phyloP scores from a whole-genome alignment of 306 rosid species.

The Pterocarpus santalinus region DNA sequence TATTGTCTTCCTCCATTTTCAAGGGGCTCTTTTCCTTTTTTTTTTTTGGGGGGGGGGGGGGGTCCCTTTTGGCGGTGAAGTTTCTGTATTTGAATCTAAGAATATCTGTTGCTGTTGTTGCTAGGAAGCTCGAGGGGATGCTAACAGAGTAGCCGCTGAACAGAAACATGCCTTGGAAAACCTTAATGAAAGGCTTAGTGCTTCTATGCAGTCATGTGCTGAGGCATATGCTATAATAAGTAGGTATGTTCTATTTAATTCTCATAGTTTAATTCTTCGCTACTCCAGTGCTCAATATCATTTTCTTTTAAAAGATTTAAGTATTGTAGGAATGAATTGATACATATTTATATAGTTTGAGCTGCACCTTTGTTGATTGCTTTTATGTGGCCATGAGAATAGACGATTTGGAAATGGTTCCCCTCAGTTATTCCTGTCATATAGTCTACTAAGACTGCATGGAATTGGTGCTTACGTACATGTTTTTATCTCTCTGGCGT shows the following conservation, averaged over 20 bases:
- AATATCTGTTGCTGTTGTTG: slow-evolving; percentile 62
- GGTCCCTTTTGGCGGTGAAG: background rate
- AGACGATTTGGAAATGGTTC: slow-evolving; percentile 7
- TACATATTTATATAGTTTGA: slow-evolving; percentile 33
- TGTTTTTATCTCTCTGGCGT: slow-evolving; percentile 4
- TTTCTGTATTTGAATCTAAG: slow-evolving; percentile 43
- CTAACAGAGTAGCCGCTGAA: slow-evolving; percentile 67
- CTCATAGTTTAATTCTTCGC: slow-evolving; percentile 13
- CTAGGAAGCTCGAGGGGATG: slow-evolving; percentile 41
- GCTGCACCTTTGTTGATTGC: slow-evolving; percentile 18
- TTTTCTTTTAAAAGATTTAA: slow-evolving; percentile 1
- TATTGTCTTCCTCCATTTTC: too few relatives aligned
- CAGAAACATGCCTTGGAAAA: slow-evolving; percentile 46
- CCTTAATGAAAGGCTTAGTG: slow-evolving; percentile 78
- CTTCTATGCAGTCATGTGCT: slow-evolving; percentile 81
- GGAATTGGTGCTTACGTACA: background rate
- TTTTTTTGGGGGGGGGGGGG: too few relatives aligned
- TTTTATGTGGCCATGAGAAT: slow-evolving; percentile 9
- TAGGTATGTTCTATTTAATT: slow-evolving; percentile 60
- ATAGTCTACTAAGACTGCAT: slow-evolving; percentile 3
- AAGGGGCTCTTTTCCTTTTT: background rate
- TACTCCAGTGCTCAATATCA: slow-evolving; percentile 11
- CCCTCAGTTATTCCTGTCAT: background rate
- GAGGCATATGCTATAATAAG: slow-evolving; percentile 87
- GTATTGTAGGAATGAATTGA: slow-evolving; percentile 18